Evolutionary conservation across 768 basidiomycete genomes (phyloP), one percentile per base, ranked within the genome.

Genomic region (Calocybe cyanea): DNA sequence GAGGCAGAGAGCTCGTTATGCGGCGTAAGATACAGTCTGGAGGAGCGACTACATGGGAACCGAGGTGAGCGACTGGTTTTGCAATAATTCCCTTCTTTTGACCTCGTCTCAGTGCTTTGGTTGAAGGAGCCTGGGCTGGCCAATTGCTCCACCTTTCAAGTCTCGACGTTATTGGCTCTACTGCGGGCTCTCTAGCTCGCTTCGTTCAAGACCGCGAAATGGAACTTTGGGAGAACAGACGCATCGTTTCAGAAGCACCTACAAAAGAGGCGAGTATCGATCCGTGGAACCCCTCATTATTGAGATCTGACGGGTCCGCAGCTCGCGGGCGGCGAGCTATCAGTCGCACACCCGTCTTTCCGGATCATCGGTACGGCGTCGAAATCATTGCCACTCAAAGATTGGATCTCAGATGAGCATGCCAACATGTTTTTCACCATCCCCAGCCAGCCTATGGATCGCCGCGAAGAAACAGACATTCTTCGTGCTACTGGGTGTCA

Each of bases 351-450:
- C 46, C 72, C 76, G 2, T 76, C 81, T 4, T 81, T 84, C 67
- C 73, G 83, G 20, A 61, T 81, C 45, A 77, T 84, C 50, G 69
- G 67, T 40, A 84, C 82, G 0, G 77, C 81, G 5, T 82, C 81
- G 31, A 82, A 79, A 55, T 81, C 81, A 1, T 59, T 77, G 1
- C 74, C 77, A n/a, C 63, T 83, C n/a, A 78, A 78, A 54, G 81
- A 84, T 55, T 85, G 82, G 83, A 70, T 85, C 20, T 68, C 73
- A 1, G 75, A 78, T 47, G 82, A 85, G 55, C 78, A 83, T 56
- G 75, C 78, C 19, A 84, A 83, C 54, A 83, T 83, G 81, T 83
- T 85, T 69, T 78, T 83, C 59, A 61, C 81, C 8, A 58, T 85
- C 11, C 73, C 78, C 7, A 70, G 75, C 34, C 77, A 78, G 53